Evolutionary conservation across 129 eudicot genomes (phyloP).

Genomic region (Pseudognaphalium luteoalbum): DNA sequence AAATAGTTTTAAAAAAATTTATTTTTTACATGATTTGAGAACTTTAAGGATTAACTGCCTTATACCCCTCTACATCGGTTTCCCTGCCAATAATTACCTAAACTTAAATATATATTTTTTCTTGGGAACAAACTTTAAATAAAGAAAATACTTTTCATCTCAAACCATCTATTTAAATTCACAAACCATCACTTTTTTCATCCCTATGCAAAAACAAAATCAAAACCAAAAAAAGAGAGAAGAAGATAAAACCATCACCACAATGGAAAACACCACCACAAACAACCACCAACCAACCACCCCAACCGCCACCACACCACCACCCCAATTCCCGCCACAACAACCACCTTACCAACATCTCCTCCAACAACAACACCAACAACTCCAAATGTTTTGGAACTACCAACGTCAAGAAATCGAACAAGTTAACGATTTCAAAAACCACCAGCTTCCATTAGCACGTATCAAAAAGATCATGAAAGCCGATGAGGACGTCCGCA

Average conservation of each 20-base stretch:
- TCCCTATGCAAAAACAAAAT: neutral
- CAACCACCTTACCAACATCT: conserved; percentile 71
- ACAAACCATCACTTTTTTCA: conserved; percentile 13
- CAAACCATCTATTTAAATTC: neutral
- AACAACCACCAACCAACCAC: conserved; percentile 33
- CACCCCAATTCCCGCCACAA: conserved; percentile 26
- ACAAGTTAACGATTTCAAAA: conserved; percentile 75
- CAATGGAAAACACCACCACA: conserved; percentile 44
- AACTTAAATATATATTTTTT: too few species aligned
- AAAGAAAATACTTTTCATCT: too few species aligned
- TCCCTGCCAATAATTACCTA: too few species aligned
- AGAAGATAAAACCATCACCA: neutral
- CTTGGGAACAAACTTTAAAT: neutral
- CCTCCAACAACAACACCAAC: conserved; percentile 83
- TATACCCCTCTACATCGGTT: too few species aligned
- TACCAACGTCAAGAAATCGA: conserved; percentile 86
- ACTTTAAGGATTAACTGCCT: too few species aligned
- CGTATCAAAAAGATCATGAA: conserved; percentile 76
- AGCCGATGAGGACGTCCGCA: conserved; percentile 77
- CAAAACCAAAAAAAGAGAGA: neutral
- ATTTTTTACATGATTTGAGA: too few species aligned
- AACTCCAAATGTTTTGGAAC: conserved; percentile 83
- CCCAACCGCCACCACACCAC: conserved; percentile 34
- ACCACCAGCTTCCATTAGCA: conserved; percentile 81
- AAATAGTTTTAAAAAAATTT: too few species aligned